Conservation (phyloP, 2,329 filamentous ascomycete species). For the Gyromitra esculenta region DNA sequence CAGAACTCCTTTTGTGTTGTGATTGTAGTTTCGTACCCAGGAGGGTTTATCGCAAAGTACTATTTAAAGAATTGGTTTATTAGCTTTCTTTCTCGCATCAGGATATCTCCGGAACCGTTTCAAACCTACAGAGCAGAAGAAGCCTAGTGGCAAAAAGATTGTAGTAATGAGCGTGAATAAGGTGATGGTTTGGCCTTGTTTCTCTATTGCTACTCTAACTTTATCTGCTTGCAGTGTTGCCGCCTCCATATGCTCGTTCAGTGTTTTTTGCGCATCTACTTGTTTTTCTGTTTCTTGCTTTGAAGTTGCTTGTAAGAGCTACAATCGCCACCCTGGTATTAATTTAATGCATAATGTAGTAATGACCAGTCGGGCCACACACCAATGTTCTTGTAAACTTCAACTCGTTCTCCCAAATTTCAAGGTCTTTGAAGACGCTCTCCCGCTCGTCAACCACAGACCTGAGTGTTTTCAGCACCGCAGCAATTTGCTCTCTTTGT, state of each 20-base stretch:
- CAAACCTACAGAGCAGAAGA: conserved; percentile 19
- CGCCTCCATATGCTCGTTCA: neutral
- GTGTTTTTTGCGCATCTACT: neutral
- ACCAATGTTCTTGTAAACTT: conserved; percentile 9
- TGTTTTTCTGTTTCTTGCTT: neutral
- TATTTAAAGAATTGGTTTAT: neutral
- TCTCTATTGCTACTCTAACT: neutral
- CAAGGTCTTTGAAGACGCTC: neutral
- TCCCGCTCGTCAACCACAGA: conserved; percentile 6
- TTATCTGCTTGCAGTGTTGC: neutral
- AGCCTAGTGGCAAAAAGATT: conserved; percentile 20
- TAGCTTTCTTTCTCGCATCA: neutral
- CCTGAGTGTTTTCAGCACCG: neutral
- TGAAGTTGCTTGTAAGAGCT: neutral
- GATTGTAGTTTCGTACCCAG: neutral
- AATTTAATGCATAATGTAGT: neutral
- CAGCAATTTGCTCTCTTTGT: conserved; percentile 9
- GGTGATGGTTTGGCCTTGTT: conserved; percentile 32
- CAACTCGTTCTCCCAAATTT: conserved; percentile 15
- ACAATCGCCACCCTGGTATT: neutral
- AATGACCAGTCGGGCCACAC: neutral
- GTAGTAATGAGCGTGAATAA: conserved; percentile 15
- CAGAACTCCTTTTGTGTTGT: conserved; percentile 3
- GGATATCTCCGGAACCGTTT: too few relatives aligned
- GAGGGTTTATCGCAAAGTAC: conserved; percentile 20